Conservation (phyloP, 352 stramenopile species). For the Aphanomyces astaci region DNA sequence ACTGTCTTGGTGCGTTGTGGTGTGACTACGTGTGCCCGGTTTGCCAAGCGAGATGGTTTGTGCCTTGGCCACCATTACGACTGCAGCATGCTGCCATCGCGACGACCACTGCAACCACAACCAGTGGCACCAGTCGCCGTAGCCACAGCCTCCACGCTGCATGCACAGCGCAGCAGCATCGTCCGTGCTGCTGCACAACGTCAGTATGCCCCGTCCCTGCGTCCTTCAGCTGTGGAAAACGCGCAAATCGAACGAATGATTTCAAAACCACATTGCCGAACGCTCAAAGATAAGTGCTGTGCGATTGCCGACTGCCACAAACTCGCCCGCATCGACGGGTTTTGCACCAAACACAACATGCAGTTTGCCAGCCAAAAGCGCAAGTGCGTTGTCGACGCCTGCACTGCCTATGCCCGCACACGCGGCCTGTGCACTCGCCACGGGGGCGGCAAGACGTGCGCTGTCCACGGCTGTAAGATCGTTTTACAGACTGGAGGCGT, state of each 20-base stretch:
- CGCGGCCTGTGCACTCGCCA: conserved; percentile 7
- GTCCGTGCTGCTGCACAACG: too few species aligned
- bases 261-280: not conserved
- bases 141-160: not conserved
- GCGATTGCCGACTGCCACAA: conserved; percentile 9
- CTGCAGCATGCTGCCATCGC: too few species aligned
- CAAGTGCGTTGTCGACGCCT: conserved; percentile 11
- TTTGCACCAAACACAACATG: conserved; percentile 20
- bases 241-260: too few species aligned
- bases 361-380: conserved; percentile 7
- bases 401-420: conserved; percentile 6
- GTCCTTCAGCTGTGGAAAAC: too few species aligned
- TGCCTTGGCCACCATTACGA: not conserved
- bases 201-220: too few species aligned
- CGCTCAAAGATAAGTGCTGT: not conserved
- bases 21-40: not conserved
- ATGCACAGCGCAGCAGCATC: too few species aligned
- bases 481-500: conserved; percentile 26
- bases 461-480: conserved; percentile 24
- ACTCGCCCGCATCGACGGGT: not conserved
- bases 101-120: too few species aligned
- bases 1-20: not conserved
- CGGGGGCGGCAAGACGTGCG: conserved; percentile 27
- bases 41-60: conserved; percentile 9
- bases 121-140: not conserved